Percentiles rank a stretch among this genome's conserved stretches.
Conservation (phyloP, 2,329 filamentous ascomycete species). For the Aspergillus puulaauensis region DNA sequence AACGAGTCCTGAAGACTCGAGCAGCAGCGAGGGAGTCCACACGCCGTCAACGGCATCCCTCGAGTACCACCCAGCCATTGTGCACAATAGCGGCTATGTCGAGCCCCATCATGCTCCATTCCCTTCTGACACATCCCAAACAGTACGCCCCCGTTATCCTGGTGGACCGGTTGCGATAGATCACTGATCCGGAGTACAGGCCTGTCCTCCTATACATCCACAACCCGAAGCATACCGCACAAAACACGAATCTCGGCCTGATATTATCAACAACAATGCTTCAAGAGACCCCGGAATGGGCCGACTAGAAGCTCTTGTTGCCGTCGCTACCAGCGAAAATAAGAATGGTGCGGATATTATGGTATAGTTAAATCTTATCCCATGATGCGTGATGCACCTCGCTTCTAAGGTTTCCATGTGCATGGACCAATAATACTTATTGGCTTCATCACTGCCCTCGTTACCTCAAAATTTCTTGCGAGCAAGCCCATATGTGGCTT, state of each 20-base stretch:
- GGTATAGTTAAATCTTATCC: slow-evolving; percentile 16
- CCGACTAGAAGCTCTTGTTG: slow-evolving; percentile 51
- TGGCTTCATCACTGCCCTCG: not conserved
- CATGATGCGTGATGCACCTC: not conserved
- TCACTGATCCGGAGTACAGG: slow-evolving; percentile 33
- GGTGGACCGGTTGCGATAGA: slow-evolving; percentile 25
- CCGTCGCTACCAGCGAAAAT: slow-evolving; percentile 50
- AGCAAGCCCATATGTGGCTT: not conserved
- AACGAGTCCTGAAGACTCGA: slow-evolving; percentile 50
- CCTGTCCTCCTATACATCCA: slow-evolving; percentile 32
- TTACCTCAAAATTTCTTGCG: slow-evolving; percentile 1
- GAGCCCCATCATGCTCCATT: slow-evolving; percentile 42
- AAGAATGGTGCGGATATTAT: slow-evolving; percentile 36
- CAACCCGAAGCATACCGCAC: slow-evolving; percentile 30
- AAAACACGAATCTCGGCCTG: slow-evolving; percentile 29
- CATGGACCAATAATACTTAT: not conserved
- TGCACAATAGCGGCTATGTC: slow-evolving; percentile 49
- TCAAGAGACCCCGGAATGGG: slow-evolving; percentile 43
- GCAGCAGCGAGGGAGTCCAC: slow-evolving; percentile 49
- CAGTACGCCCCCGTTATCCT: slow-evolving; percentile 37
- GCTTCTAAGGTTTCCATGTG: not conserved
- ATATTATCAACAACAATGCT: slow-evolving; percentile 28
- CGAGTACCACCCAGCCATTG: slow-evolving; percentile 50
- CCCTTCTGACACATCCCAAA: slow-evolving; percentile 36
- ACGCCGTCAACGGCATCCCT: slow-evolving; percentile 49